Base-by-base conservation (phyloP, 148 eudicot genomes). In the Persicaria maculosa region DNA sequence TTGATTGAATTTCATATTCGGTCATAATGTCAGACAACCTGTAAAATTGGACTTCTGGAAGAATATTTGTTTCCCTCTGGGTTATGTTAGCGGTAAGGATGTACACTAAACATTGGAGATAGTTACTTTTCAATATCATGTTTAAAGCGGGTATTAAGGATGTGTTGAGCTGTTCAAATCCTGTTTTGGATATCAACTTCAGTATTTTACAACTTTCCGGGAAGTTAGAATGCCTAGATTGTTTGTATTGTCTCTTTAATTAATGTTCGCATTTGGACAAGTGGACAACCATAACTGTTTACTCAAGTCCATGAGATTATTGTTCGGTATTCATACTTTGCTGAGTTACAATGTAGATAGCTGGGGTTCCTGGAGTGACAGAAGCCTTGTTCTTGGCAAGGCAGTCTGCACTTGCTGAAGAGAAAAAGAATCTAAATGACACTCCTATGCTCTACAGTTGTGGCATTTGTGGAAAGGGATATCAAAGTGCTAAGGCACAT, bases 301-400 rank as follows among this genome's bases (percentile, higher is more conserved):
- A 31, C 16, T 31, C n/a, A 16, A 54, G 64, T 58, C 36, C 36
- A 20, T 58, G 36, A 40, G 43, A 25, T 8, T 25, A 20, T 22
- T 59, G 67, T 59, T 22, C 40, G 9, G 22, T 36, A 59, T 25
- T 59, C 67, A 9, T 9, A 9, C 43, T 59, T 59, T 22, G 7
- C 46, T 62, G 20, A 44, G 31, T 11, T 46, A 19, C 9, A n/a
- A 9, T 67, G 68, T 65, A 96, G 99, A 86, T 96, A 80, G 97
- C 97, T 76, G 99, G 97, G 68, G 97, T 96, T 78, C 99, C 99
- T 43, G 99, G 99, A 17, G 94, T 96, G 55, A 92, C 99, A 20
- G 99, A 96, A 76, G 79, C 88, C n/a, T 89, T 96, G 48, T 96
- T 90, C 80, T 57, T 82, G 68, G 97, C 94, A 17, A 86, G 97